phyloP scores from a whole-genome alignment of 148 eudicot genomes.

The Amaranthus hypochondriacus region DNA sequence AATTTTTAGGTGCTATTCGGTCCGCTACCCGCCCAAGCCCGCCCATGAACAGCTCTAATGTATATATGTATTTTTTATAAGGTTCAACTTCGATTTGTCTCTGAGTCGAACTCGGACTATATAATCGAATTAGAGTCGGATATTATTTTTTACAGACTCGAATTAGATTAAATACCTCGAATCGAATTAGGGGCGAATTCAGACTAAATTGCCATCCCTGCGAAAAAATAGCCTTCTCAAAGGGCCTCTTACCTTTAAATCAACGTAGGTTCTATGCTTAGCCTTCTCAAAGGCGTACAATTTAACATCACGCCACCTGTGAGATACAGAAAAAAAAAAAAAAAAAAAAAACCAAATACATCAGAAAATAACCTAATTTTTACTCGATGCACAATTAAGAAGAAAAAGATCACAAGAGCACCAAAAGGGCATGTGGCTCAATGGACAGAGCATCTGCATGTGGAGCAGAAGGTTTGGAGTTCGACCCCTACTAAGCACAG shows the following conservation, averaged over 20 bases:
- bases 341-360: background rate
- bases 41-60: too few species aligned
- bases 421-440: too few species aligned
- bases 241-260: conserved; percentile 67
- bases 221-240: conserved; percentile 9
- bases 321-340: conserved; percentile 12
- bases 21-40: too few species aligned
- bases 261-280: conserved; percentile 94
- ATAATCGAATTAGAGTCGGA: too few species aligned
- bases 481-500: too few species aligned
- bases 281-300: conserved; percentile 81
- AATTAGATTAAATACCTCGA: too few species aligned
- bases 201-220: background rate
- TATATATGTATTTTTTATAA: too few species aligned
- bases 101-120: background rate
- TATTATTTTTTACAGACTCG: too few species aligned
- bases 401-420: background rate
- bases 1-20: too few species aligned
- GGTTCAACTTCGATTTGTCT: background rate
- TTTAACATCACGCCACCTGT: conserved; percentile 99
- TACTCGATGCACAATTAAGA: too few species aligned
- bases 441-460: background rate
- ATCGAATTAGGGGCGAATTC: too few species aligned
- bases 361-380: background rate
- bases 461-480: background rate